These are phyloP conservation scores for Bacidia gigantensis DNA, from an alignment of 495 filamentous ascomycete species.

Conservation along the genomic window DNA sequence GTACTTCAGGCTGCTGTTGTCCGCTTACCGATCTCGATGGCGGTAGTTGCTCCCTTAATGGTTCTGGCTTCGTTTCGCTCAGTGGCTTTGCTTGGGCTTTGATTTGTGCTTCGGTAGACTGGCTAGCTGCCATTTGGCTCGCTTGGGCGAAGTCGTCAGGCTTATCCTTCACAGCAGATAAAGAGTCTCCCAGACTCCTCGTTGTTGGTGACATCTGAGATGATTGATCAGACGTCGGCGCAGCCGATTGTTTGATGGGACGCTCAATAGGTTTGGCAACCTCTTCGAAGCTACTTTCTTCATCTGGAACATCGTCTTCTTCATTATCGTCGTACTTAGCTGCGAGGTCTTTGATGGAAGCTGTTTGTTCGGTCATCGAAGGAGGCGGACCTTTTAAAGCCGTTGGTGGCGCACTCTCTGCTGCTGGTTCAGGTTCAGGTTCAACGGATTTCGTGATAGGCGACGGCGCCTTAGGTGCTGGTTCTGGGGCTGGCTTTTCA, in stretches of 20 bases:
- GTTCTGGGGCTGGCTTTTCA: conserved; percentile 43
- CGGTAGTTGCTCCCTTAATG: conserved; percentile 4
- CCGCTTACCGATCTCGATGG: background rate
- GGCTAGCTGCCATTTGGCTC: conserved; percentile 9
- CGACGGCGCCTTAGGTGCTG: conserved; percentile 37
- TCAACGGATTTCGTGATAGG: conserved; percentile 40
- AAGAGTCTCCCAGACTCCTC: conserved; percentile 9
- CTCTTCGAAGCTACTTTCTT: conserved; percentile 71
- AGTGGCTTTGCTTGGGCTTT: conserved; percentile 2
- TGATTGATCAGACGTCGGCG: background rate
- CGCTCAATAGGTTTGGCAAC: conserved; percentile 52
- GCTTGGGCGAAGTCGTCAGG: conserved; percentile 12
- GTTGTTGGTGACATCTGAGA: conserved; percentile 9
- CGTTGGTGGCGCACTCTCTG: conserved; percentile 21
- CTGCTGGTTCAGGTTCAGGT: conserved; percentile 34
- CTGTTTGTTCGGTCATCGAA: conserved; percentile 68
- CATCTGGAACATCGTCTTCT: conserved; percentile 33
- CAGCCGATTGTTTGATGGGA: conserved; percentile 2
- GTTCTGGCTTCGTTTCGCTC: conserved; percentile 8
- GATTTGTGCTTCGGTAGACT: conserved; percentile 8
- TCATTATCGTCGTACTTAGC: conserved; percentile 71
- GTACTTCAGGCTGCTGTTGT: background rate
- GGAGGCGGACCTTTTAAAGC: conserved; percentile 42
- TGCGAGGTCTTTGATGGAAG: conserved; percentile 70
- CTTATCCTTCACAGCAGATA: conserved; percentile 10